Evolutionary conservation across 2,329 filamentous ascomycete species (phyloP).

Genomic region (Aspergillus caelatus): DNA sequence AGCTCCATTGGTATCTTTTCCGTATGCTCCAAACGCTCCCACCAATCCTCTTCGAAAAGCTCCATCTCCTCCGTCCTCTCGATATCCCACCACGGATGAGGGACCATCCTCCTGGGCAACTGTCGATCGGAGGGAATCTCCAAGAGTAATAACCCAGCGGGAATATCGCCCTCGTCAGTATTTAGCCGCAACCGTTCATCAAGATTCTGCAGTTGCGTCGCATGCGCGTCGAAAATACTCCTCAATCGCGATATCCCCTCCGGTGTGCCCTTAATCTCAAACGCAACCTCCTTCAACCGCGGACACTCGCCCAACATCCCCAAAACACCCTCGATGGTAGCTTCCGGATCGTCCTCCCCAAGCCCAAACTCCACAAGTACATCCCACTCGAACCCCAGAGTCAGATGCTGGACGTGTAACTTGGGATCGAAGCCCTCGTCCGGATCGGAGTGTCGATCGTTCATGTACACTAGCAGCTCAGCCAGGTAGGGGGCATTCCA

Average conservation of each 20-base stretch:
- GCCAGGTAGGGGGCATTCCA: background rate
- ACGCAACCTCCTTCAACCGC: background rate
- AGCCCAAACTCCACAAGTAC: background rate
- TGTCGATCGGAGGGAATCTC: background rate
- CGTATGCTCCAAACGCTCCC: background rate
- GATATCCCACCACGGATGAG: background rate
- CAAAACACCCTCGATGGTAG: background rate
- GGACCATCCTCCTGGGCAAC: background rate
- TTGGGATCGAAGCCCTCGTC: background rate
- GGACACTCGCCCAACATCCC: background rate
- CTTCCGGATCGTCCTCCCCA: background rate
- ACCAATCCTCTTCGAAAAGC: background rate
- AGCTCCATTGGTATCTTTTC: background rate
- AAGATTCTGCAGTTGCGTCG: background rate
- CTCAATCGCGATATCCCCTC: background rate
- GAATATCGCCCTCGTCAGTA: background rate
- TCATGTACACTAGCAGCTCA: background rate
- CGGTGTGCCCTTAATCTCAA: background rate
- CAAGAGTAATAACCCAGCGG: background rate
- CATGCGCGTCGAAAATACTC: background rate
- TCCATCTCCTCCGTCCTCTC: background rate
- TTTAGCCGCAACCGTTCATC: background rate
- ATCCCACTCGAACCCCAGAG: background rate
- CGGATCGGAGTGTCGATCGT: background rate
- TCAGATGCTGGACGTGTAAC: background rate